A percentile compares a stretch with the other conserved stretches of the same genome.
These are phyloP conservation scores for Rhododendron williamsianum DNA, from an alignment of 148 eudicot species.

Conservation along the genomic window DNA sequence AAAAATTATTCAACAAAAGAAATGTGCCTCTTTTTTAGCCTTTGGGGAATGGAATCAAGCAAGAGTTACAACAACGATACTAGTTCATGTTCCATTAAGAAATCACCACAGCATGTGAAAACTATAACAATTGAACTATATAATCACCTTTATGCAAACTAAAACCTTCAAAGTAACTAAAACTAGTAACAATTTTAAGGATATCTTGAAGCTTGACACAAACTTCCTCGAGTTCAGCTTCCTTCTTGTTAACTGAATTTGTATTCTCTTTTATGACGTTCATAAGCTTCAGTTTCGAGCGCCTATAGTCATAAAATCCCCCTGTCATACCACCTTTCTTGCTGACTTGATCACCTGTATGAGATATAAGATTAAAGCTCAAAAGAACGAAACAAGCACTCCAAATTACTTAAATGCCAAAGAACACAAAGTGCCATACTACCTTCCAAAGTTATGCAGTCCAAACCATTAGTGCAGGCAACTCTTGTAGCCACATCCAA, in stretches of 20 bases:
- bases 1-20: neutral
- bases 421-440: conserved; percentile 11
- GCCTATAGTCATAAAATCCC: conserved; percentile 88
- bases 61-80: neutral
- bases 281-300: conserved; percentile 90
- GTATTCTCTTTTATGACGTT: conserved; percentile 59
- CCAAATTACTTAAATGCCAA: conserved; percentile 1
- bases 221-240: conserved; percentile 57
- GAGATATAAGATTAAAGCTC: conserved; percentile 15
- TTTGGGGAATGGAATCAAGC: neutral
- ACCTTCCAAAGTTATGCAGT: conserved; percentile 99
- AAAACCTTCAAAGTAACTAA: neutral
- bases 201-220: conserved; percentile 73
- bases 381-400: conserved; percentile 7
- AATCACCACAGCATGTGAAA: neutral
- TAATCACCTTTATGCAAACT: neutral
- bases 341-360: conserved; percentile 97
- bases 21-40: neutral
- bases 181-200: conserved; percentile 31
- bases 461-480: conserved; percentile 84
- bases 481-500: conserved; percentile 93
- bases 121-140: neutral
- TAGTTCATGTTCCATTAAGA: neutral
- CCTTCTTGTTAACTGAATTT: conserved; percentile 41
- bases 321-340: conserved; percentile 99